Percentiles rank a stretch among this genome's conserved stretches.
Conservation (phyloP, 140 eudicot genomes). For the Erigeron philadelphicus region DNA sequence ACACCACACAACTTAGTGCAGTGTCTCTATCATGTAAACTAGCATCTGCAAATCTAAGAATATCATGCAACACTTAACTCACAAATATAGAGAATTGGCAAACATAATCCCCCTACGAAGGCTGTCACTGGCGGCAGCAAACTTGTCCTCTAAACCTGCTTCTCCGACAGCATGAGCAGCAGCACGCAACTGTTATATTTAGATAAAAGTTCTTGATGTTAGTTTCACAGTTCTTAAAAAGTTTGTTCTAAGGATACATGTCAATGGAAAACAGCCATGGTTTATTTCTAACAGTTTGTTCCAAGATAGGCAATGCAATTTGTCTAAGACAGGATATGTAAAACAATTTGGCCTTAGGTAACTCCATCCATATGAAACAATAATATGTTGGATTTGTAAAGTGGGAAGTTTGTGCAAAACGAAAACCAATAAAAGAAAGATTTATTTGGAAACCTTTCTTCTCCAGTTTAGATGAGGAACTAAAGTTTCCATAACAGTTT, state of each 20-base stretch:
- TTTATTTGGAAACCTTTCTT: neutral
- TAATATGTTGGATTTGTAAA: neutral
- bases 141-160: conserved; percentile 70
- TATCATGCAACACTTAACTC: neutral
- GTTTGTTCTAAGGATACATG: neutral
- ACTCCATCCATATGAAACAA: too few species aligned
- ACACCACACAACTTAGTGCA: conserved; percentile 20
- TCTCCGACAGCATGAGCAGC: conserved; percentile 98
- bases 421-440: too few species aligned
- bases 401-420: neutral
- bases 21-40: conserved; percentile 15
- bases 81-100: conserved; percentile 83
- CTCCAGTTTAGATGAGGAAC: neutral
- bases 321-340: too few species aligned
- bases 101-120: conserved; percentile 96
- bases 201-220: neutral
- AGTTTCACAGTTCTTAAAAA: neutral
- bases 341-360: too few species aligned
- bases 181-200: conserved; percentile 56
- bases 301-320: too few species aligned
- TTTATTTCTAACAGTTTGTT: too few species aligned
- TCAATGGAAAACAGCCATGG: neutral
- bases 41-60: neutral
- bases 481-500: neutral
- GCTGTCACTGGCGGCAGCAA: conserved; percentile 85